Base-by-base conservation (phyloP, 2,329 filamentous ascomycete genomes). In the Elsinoe australis region DNA sequence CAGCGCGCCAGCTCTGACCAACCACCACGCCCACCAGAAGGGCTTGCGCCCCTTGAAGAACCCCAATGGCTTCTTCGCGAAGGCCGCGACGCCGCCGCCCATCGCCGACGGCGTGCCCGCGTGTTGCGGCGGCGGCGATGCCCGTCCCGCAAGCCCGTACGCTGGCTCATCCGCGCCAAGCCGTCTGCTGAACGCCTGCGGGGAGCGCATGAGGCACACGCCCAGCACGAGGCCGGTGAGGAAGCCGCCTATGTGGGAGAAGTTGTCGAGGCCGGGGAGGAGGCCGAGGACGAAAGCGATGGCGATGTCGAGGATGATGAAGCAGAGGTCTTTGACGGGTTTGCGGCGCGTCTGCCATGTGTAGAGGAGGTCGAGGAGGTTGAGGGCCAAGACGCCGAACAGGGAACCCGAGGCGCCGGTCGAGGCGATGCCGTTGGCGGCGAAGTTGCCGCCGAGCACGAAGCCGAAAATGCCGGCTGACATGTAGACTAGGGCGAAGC, bases 21-120 rank as follows among this genome's bases (percentile, higher is more conserved):
- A 67, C 90, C 90, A 96, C 92, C 92, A 98, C 4, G 72, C 84
- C 92, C 92, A 98, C 92, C 92, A 98, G 5, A 95, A 73, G 17
- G 85, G 84, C 64, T 94, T 95, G 14, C 92, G 78, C 15, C 87
- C 87, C 64, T 89, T 90, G 71, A 96, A 96, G 67, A 95, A 95
- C 4, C 79, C 81, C 0, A 78, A 54, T 0, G 75, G 74, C 47
- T 70, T 61, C 53, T 71, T 72, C 18, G 68, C 61, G 54, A 78
- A 76, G 12, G 59, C 64, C 9, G 61, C 59, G 1, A 74, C 51
- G 18, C 59, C 58, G 3, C 56, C 53, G 26, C 5, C 49, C 46
- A 14, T 38, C 10, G 15, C 26, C 8, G 19, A 18, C 9, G 24
- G 39, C 29, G 21, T 39, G 47, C 12, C 49, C 32, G n/a, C n/a